Evolutionary conservation across 352 stramenopile species (phyloP).

Genomic region (Phytophthora sojae): DNA sequence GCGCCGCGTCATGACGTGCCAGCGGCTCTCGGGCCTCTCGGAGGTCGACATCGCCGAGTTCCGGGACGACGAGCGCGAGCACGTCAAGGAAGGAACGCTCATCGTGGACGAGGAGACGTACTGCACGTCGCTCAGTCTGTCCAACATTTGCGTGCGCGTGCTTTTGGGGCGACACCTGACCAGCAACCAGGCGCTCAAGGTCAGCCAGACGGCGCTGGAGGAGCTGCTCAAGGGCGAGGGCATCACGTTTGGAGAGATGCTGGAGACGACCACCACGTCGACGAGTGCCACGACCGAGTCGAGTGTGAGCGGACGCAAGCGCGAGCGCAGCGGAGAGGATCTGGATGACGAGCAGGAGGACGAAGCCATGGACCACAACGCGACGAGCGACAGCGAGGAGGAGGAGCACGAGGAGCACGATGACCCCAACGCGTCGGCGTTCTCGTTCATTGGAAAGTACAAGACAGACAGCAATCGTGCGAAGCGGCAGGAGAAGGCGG

Average conservation of each 20-base stretch:
- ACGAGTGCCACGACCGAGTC: conserved; percentile 4
- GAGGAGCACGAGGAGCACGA: conserved; percentile 42
- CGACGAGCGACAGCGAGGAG: conserved; percentile 43
- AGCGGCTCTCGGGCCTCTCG: conserved; percentile 81
- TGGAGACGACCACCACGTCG: conserved; percentile 45
- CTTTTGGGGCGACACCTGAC: conserved; percentile 77
- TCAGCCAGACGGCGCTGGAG: conserved; percentile 87
- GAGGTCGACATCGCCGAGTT: conserved; percentile 90
- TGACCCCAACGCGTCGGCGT: conserved; percentile 48
- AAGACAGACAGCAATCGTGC: conserved; percentile 45
- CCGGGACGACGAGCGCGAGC: conserved; percentile 82
- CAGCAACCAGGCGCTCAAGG: conserved; percentile 85
- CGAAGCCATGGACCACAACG: conserved; percentile 21
- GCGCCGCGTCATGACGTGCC: conserved; percentile 76
- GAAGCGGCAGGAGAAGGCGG: conserved; percentile 31
- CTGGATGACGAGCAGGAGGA: conserved; percentile 25
- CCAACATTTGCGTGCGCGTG: conserved; percentile 85
- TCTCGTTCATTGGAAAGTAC: conserved; percentile 81
- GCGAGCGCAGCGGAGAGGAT: conserved; percentile 31
- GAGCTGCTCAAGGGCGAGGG: conserved; percentile 79
- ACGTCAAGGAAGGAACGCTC: conserved; percentile 90
- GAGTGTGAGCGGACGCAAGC: conserved; percentile 28
- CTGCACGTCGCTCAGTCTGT: conserved; percentile 75
- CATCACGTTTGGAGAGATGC: conserved; percentile 64
- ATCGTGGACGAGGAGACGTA: conserved; percentile 88